Base-by-base conservation (phyloP, 2,329 filamentous ascomycete species). In the Diaporthe aspalathi region DNA sequence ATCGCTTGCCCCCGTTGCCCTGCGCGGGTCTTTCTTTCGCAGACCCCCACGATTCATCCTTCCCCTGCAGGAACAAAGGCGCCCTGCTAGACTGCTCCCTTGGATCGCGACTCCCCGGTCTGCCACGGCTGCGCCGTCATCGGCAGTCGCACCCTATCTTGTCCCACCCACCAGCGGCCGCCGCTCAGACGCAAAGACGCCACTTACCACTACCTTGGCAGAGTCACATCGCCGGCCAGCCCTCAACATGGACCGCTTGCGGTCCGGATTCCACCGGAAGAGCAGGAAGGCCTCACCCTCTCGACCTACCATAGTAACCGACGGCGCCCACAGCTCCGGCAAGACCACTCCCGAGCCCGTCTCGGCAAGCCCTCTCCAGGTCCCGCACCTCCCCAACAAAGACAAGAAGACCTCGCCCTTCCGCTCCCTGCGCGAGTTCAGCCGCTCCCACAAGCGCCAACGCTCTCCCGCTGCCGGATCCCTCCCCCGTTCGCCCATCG, bases 391-490 rank as follows among this genome's bases (percentile, higher is more conserved):
- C 54, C 62, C 70, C 54, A 53, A 38, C 66, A 70, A 72, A 47
- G 71, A 73, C 52, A 72, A 75, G 67, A 70, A 73, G 56, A 68
- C 73, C 16, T 80, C 82, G 22, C 78, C 85, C 50, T 85, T 87
- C 65, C 82, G 83, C 50, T 81, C 80, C 73, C 80, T 87, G 70
- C 82, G 84, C 66, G 72, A 73, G 45, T 80, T 87, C 67, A 82
- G 83, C 68, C 79, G 81, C 68, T 81, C 84, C 29, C 79, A 82
- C 68, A 87, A 87, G 79, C 84, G 86, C 76, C 83, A 84, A 70
- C 82, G 83, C 66, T 86, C 86, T 22, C 81, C 81, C 11, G 73
- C 76, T 11, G 73, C 78, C 3, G 75, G 74, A 22, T 74, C 76
- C 27, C 70, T 76, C 29, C 73, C 75, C 20, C 67, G 32, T 24